Evolutionary conservation across 208 protist genomes (phyloP), one percentile per base, ranked within the genome.

Genomic region (Leptomonas pyrrhocoris): DNA sequence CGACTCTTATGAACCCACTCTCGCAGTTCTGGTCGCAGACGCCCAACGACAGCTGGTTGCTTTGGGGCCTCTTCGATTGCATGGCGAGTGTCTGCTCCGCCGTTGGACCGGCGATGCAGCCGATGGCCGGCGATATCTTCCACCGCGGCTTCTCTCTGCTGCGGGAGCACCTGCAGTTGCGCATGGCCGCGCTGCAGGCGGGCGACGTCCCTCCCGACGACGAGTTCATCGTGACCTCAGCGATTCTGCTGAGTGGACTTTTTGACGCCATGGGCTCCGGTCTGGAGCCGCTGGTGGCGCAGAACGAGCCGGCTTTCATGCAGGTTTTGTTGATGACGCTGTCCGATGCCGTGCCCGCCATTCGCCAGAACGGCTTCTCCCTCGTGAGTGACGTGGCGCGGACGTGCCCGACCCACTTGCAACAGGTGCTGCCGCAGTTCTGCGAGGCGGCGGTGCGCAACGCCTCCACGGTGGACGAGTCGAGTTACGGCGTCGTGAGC

Each of bases 61-160:
- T 94, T 66, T 93, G 92, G 72, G 84, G 85, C 27, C 68, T 94
- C 43, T 96, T 94, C 73, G 63, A 77, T 31, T 92, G 89, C 70
- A 96, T 96, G 89, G 77, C 81, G 21, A 68, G 73, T 23, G 87
- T 94, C 28, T 92, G 89, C 71, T 23, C 74, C 11, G 81, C 84
- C 0, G 55, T 94, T 1, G 92, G 92, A 6, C 36, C 83, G 11
- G 73, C 80, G 54, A 83, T 96, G 61, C 83, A 93, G 73, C 81
- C 86, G 15, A 86, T 93, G 80, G 79, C 79, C 13, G 68, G 82
- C 58, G 71, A 88, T n/a, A 86, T 96, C 46, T 92, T 96, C 74
- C 72, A 67, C 46, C 88, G 87, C 27, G 81, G 83, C 15, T 92
- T 85, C 67, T 48, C 69, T 9, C 51, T 93, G 57, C 53, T 94